Percentiles rank a stretch among this genome's conserved stretches.
Conservation (phyloP, 441 rosid genomes). For the Capsella rubella region DNA sequence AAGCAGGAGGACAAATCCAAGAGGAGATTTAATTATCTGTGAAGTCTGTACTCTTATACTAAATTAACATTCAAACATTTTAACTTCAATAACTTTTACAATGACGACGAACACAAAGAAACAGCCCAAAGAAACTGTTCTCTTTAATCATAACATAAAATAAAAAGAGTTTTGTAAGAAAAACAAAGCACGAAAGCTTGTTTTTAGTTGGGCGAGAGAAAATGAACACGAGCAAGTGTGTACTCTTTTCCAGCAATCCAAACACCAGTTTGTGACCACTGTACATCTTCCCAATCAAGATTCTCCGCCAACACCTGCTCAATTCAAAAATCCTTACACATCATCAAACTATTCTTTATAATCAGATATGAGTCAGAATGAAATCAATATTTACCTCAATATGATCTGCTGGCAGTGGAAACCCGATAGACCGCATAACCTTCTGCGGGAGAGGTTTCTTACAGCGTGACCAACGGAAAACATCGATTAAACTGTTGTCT, state of each 20-base stretch:
- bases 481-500: conserved; percentile 68
- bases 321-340: conserved; percentile 13
- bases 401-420: conserved; percentile 85
- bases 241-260: conserved; percentile 96
- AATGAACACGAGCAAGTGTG: conserved; percentile 89
- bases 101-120: background rate
- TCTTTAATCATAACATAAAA: conserved; percentile 13
- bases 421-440: conserved; percentile 84
- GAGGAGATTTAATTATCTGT: background rate
- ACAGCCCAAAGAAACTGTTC: background rate
- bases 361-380: background rate
- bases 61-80: conserved; percentile 13
- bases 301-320: conserved; percentile 87
- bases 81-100: conserved; percentile 15
- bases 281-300: conserved; percentile 98
- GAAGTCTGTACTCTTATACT: background rate
- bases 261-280: conserved; percentile 99
- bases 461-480: conserved; percentile 93
- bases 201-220: conserved; percentile 66
- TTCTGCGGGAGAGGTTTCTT: conserved; percentile 93
- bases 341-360: background rate
- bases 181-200: background rate
- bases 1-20: background rate
- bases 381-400: conserved; percentile 66
- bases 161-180: background rate